Evolutionary conservation across 192 early-diverging fungal genomes (phyloP).

Genomic region (Helicostylum pulchrum): DNA sequence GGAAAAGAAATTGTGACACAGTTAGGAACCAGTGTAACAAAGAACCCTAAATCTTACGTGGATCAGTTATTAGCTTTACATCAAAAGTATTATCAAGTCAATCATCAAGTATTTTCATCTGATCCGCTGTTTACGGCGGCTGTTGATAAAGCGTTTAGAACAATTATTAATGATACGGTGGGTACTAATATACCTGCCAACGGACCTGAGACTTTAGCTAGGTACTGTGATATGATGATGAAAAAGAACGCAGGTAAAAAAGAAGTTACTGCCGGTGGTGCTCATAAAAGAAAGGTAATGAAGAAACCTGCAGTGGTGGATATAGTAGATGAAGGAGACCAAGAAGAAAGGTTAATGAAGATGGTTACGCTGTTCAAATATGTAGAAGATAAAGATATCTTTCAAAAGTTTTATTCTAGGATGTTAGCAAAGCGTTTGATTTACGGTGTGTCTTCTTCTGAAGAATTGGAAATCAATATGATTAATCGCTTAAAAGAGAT

Average conservation of each 20-base stretch:
- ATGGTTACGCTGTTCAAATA: conserved; percentile 67
- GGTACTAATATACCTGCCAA: conserved; percentile 41
- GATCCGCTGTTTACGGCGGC: conserved; percentile 71
- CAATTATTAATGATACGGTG: conserved; percentile 61
- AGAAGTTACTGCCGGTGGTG: conserved; percentile 59
- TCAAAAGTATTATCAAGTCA: conserved; percentile 57
- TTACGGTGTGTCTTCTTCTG: conserved; percentile 64
- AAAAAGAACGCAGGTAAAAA: conserved; percentile 50
- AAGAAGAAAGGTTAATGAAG: conserved; percentile 47
- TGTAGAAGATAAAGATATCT: conserved; percentile 88
- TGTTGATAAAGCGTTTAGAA: conserved; percentile 79
- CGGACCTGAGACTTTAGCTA: conserved; percentile 76
- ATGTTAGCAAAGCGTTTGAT: conserved; percentile 81
- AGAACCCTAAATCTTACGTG: conserved; percentile 72
- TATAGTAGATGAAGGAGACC: conserved; percentile 61
- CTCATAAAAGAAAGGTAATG: conserved; percentile 43
- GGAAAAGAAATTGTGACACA: conserved; percentile 54
- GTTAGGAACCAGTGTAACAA: conserved; percentile 29
- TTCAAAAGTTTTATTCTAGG: conserved; percentile 88
- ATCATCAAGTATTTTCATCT: conserved; percentile 57
- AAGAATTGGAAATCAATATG: conserved; percentile 79
- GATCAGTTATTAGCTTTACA: conserved; percentile 65
- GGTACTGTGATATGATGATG: conserved; percentile 72
- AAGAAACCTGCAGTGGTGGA: conserved; percentile 49
- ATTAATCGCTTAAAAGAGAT: conserved; percentile 74